Base-by-base conservation (phyloP, 129 eudicot species). In the Deinandra increscens region DNA sequence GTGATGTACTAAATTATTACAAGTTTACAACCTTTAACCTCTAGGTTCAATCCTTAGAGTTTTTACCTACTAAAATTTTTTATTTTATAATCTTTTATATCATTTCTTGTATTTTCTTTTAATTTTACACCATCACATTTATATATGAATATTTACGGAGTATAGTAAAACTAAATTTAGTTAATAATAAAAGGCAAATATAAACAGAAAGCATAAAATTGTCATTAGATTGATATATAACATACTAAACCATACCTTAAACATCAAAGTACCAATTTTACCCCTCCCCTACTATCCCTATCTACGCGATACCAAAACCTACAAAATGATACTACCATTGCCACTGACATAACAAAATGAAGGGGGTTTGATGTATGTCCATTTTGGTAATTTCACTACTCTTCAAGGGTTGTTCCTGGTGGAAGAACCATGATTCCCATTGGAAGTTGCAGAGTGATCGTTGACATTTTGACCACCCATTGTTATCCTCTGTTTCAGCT, bases 401-500 rank as follows among this genome's bases (percentile, higher is more conserved):
- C 18, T 73, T 81, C 80, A 85, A 7, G 70, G 76, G 44, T 81
- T n/a, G n/a, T n/a, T 78, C 80, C 71, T 77, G 66, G 84, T 42
- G n/a, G 77, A 70, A 29, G 82, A 74, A 61, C 18, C 81, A 69
- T 81, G 71, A 74, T 58, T 31, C 0, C 39, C 64, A 12, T 29
- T 51, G 39, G 81, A 61, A 76, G 75, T 58, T 53, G 71, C 44
- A 33, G 71, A 61, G 53, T 83, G 71, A 64, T 81, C 74, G 76
- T 85, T 80, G 76, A 54, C 71, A 55, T 78, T 79, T 68, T 51
- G 70, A 44, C 78, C 82, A 64, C 86, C 82, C 19, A 79, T 80
- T 0, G 94, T 63, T 7, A 86, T 66, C 81, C 87, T 84, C 81
- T 89, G 95, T 48, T 83, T 86, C 8, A 93, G 85, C 78, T 93